These are phyloP conservation scores for Euphrasia confusa DNA, from an alignment of 257 asterid genomes.

Conservation along the genomic window DNA sequence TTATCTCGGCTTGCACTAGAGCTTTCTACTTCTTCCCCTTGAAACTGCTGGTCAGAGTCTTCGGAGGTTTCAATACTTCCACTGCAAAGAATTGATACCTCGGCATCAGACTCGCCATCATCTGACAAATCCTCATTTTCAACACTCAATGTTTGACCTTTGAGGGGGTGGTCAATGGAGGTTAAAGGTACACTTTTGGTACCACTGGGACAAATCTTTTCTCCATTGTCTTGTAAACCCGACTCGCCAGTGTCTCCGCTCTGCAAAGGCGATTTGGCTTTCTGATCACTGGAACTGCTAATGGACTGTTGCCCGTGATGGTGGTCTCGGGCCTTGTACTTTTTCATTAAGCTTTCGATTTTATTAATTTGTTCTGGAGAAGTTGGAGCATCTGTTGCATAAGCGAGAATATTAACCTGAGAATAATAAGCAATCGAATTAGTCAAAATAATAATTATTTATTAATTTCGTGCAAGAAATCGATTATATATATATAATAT, in stretches of 20 bases:
- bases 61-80: constrained; percentile 63
- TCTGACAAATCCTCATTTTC: constrained; percentile 43
- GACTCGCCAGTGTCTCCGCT: constrained; percentile 75
- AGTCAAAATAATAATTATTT: constrained; percentile 12
- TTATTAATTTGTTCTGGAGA: constrained; percentile 64
- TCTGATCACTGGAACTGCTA: constrained; percentile 56
- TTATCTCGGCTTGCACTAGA: constrained; percentile 42
- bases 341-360: constrained; percentile 55
- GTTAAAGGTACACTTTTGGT: constrained; percentile 45
- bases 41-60: constrained; percentile 52
- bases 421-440: constrained; percentile 28
- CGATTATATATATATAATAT: constrained; percentile 12
- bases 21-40: constrained; percentile 49
- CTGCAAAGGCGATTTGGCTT: constrained; percentile 68
- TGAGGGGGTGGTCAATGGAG: constrained; percentile 39
- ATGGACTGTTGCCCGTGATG: constrained; percentile 33
- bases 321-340: constrained; percentile 38
- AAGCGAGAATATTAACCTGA: constrained; percentile 92
- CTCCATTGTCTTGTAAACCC: constrained; percentile 58
- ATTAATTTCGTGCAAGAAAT: constrained; percentile 12
- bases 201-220: constrained; percentile 45
- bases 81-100: constrained; percentile 60
- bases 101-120: constrained; percentile 66
- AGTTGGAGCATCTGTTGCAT: constrained; percentile 69
- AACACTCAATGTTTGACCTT: constrained; percentile 30